Conservation (phyloP, 1,284 basidiomycete genomes). For the Thecaphora thlaspeos region DNA sequence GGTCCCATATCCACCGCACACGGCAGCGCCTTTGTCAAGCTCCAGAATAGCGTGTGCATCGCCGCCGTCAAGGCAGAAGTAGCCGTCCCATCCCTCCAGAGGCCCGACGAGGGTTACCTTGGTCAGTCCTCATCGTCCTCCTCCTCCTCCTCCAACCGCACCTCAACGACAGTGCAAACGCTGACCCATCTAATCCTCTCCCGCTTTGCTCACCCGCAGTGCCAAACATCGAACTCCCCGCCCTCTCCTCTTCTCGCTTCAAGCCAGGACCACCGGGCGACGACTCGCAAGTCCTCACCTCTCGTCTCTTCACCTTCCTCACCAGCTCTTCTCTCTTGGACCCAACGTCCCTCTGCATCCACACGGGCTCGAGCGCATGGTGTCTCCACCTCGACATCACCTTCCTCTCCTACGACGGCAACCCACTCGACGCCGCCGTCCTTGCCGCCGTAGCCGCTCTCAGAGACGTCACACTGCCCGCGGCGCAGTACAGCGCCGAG, state of each 20-base stretch:
- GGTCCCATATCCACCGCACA: constrained; percentile 39
- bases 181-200: background rate
- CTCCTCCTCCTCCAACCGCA: background rate
- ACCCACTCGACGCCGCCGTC: constrained; percentile 84
- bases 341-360: constrained; percentile 72
- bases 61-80: constrained; percentile 43
- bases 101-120: constrained; percentile 28
- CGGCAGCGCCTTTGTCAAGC: constrained; percentile 30
- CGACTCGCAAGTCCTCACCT: constrained; percentile 41
- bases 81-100: constrained; percentile 20
- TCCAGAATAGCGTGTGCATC: constrained; percentile 35
- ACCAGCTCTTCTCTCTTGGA: constrained; percentile 62
- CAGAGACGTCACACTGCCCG: constrained; percentile 69
- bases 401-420: constrained; percentile 95
- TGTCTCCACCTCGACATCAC: constrained; percentile 87
- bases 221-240: constrained; percentile 84
- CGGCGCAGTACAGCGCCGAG: constrained; percentile 72
- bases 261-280: constrained; percentile 80
- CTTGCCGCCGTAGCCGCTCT: constrained; percentile 84
- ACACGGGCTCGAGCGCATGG: constrained; percentile 78
- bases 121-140: background rate
- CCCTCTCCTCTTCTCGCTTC: constrained; percentile 87
- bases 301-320: constrained; percentile 65
- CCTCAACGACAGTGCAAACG: no score
- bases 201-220: constrained; percentile 7